Percentiles rank a stretch among this genome's conserved stretches.
Conservation (phyloP, 2,329 filamentous ascomycete species). For the Rugonectria rugulosa region DNA sequence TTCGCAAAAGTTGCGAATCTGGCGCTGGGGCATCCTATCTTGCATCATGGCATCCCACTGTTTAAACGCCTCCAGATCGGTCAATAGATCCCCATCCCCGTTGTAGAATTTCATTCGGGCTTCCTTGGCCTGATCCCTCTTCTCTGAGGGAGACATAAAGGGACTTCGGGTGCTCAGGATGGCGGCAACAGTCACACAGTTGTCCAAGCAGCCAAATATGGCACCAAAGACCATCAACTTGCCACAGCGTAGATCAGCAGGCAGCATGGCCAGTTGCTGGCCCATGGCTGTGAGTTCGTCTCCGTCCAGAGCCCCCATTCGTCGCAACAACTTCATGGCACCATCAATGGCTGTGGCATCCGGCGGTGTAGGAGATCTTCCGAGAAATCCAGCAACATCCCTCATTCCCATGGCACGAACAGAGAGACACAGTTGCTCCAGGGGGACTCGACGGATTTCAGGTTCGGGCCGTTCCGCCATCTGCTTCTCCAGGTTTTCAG, state of each 20-base stretch:
- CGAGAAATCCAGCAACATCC: slow-evolving; percentile 82
- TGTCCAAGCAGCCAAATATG: slow-evolving; percentile 90
- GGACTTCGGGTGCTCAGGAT: slow-evolving; percentile 91
- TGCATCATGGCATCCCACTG: slow-evolving; percentile 76
- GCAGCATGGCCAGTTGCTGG: slow-evolving; percentile 92
- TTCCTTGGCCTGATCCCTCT: slow-evolving; percentile 80
- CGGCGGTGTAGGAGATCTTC: slow-evolving; percentile 87
- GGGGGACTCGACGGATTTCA: slow-evolving; percentile 89
- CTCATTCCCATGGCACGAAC: slow-evolving; percentile 94
- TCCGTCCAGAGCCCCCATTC: slow-evolving; percentile 90
- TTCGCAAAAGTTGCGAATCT: slow-evolving; percentile 80
- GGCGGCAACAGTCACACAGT: slow-evolving; percentile 86
- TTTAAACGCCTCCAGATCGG: slow-evolving; percentile 84
- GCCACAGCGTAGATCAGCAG: slow-evolving; percentile 88
- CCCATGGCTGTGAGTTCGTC: slow-evolving; percentile 90
- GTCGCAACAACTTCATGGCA: slow-evolving; percentile 77
- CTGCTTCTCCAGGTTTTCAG: slow-evolving; percentile 80
- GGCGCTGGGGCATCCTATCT: slow-evolving; percentile 65
- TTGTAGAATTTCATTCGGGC: slow-evolving; percentile 77
- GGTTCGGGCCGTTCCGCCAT: slow-evolving; percentile 92
- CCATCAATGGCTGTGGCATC: slow-evolving; percentile 85
- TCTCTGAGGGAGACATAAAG: slow-evolving; percentile 84
- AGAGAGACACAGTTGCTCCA: slow-evolving; percentile 93
- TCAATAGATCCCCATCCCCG: slow-evolving; percentile 86
- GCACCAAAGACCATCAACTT: slow-evolving; percentile 96